phyloP scores from a whole-genome alignment of 176 grass and related monocot genomes.

The Luzula sylvatica region DNA sequence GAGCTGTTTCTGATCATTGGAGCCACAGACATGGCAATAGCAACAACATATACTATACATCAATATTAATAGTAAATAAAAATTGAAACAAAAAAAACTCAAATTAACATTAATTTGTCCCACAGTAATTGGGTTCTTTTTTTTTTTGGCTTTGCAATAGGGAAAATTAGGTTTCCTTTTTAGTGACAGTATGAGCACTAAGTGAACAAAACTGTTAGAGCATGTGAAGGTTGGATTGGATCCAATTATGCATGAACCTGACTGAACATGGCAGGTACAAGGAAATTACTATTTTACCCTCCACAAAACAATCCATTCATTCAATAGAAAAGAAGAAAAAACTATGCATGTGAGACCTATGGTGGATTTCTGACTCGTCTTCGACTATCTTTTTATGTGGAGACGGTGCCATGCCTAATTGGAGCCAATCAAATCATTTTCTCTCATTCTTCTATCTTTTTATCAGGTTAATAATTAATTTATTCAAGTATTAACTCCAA shows the following conservation, averaged over 20 bases:
- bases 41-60: background rate
- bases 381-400: conserved; percentile 14
- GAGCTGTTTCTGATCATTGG: conserved; percentile 16
- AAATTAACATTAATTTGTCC: too few species aligned
- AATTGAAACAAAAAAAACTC: too few species aligned
- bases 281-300: too few species aligned
- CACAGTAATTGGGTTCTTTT: too few species aligned
- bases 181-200: conserved; percentile 5
- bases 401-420: conserved; percentile 17
- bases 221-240: conserved; percentile 3
- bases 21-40: background rate
- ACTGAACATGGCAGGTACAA: background rate
- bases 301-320: too few species aligned
- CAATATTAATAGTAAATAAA: conserved; percentile 1
- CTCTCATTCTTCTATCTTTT: background rate
- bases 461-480: too few species aligned
- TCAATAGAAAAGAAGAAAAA: conserved; percentile 11
- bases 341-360: conserved; percentile 6
- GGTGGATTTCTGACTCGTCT: conserved; percentile 30
- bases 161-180: background rate
- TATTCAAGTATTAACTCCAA: too few species aligned
- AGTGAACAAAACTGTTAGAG: background rate
- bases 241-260: background rate
- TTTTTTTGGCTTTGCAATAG: too few species aligned
- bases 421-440: conserved; percentile 18